Conservation (phyloP, 1,284 basidiomycete genomes). For the Ceratobasidium sp. region DNA sequence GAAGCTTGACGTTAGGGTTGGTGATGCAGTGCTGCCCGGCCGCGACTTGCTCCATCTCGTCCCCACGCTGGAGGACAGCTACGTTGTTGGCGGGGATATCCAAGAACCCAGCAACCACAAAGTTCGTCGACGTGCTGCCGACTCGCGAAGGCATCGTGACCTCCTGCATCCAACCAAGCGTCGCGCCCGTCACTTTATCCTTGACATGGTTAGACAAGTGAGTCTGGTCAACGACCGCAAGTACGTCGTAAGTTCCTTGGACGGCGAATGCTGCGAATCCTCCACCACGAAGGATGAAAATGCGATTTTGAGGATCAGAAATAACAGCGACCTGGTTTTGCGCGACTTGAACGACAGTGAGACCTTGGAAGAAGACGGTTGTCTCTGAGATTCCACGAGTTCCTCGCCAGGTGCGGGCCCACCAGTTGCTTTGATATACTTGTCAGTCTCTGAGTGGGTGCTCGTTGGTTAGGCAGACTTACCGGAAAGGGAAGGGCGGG, state of each 20-base stretch:
- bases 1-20: slow-evolving; percentile 79
- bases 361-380: slow-evolving; percentile 77
- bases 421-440: slow-evolving; percentile 68
- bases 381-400: slow-evolving; percentile 78
- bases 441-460: not conserved
- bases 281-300: slow-evolving; percentile 69
- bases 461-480: not conserved
- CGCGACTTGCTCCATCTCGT: slow-evolving; percentile 76
- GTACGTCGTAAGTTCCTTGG: slow-evolving; percentile 77
- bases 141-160: slow-evolving; percentile 75
- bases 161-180: slow-evolving; percentile 64
- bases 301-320: slow-evolving; percentile 80
- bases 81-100: slow-evolving; percentile 86
- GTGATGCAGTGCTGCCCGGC: slow-evolving; percentile 85
- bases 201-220: slow-evolving; percentile 70
- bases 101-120: slow-evolving; percentile 79
- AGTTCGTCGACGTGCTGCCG: slow-evolving; percentile 62
- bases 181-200: slow-evolving; percentile 62
- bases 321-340: slow-evolving; percentile 80
- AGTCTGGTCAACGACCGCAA: slow-evolving; percentile 82
- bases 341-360: slow-evolving; percentile 81
- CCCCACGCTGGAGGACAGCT: slow-evolving; percentile 80
- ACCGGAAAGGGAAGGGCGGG: slow-evolving; percentile 72
- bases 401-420: slow-evolving; percentile 74
- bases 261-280: slow-evolving; percentile 65